Percentiles rank a stretch among this genome's conserved stretches.
Evolutionary conservation across 495 filamentous ascomycete genomes (phyloP).

Genomic region (Penicillium samsonianum): DNA sequence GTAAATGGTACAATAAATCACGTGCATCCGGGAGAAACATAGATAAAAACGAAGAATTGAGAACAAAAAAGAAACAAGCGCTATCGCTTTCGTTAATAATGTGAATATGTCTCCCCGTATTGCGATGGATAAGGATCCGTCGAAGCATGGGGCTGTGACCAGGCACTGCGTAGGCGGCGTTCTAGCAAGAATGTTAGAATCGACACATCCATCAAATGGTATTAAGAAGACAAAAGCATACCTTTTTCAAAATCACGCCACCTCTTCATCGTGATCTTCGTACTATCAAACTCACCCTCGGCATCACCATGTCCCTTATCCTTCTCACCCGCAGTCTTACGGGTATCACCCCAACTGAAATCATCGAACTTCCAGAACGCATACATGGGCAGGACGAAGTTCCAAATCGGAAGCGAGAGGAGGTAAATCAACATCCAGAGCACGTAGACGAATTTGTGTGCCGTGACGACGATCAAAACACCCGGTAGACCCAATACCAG

Average conservation of each 20-base stretch:
- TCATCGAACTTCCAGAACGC: conserved; percentile 99
- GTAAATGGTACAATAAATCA: conserved; percentile 28
- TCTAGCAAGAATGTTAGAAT: conserved; percentile 22
- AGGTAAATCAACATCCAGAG: conserved; percentile 98
- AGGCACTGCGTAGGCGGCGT: conserved; percentile 27
- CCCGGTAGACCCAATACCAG: conserved; percentile 94
- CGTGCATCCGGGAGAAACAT: conserved; percentile 6
- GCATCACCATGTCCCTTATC: conserved; percentile 79
- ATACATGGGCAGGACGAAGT: conserved; percentile 91
- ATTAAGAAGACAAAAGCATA: conserved; percentile 32
- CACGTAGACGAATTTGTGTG: conserved; percentile 92
- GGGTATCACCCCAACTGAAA: conserved; percentile 98
- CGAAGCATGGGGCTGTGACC: conserved; percentile 21
- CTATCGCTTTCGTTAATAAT: conserved; percentile 30
- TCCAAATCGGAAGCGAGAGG: conserved; percentile 92
- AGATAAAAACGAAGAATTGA: conserved; percentile 5
- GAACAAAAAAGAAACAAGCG: background rate
- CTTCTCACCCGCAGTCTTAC: conserved; percentile 92
- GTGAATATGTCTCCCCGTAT: conserved; percentile 36
- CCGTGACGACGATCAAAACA: conserved; percentile 90
- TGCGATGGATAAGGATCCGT: conserved; percentile 26
- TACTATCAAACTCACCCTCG: conserved; percentile 96
- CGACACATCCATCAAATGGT: background rate
- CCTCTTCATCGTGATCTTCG: conserved; percentile 96
- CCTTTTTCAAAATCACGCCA: conserved; percentile 96